Conservation (phyloP, 495 filamentous ascomycete species). For the Neurospora cerealis region DNA sequence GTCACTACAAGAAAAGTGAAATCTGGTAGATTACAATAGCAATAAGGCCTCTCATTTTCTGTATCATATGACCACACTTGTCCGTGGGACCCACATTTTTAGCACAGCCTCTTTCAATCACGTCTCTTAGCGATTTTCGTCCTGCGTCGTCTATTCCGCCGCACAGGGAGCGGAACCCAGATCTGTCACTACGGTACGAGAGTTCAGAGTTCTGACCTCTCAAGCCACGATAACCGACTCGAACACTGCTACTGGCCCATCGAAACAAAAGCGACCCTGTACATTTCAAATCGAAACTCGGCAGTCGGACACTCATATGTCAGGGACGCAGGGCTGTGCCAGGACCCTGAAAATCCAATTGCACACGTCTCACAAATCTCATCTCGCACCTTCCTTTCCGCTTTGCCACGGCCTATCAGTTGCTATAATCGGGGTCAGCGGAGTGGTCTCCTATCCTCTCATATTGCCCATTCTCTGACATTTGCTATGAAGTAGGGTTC, state of each 20-base stretch:
- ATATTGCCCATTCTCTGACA: not conserved
- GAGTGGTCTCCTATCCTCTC: not conserved
- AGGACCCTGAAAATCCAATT: not conserved
- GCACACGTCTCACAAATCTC: not conserved
- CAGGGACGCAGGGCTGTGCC: not conserved
- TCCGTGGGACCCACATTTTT: not conserved
- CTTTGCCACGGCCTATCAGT: not conserved
- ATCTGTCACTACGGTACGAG: not conserved
- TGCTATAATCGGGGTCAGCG: not conserved
- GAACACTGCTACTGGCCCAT: not conserved
- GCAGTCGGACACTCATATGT: not conserved
- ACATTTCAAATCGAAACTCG: not conserved
- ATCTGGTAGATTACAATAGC: not conserved
- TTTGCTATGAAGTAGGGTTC: not conserved
- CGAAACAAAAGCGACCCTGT: not conserved
- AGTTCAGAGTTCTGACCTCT: not conserved
- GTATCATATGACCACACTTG: not conserved
- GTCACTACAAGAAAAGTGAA: not conserved
- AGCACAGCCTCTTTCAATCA: not conserved
- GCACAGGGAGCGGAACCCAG: not conserved
- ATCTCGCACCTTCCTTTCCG: not conserved
- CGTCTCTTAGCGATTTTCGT: not conserved
- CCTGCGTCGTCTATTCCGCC: not conserved
- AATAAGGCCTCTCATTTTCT: not conserved
- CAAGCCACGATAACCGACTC: not conserved